phyloP scores from a whole-genome alignment of 208 protist genomes.

The Crithidia sp. region DNA sequence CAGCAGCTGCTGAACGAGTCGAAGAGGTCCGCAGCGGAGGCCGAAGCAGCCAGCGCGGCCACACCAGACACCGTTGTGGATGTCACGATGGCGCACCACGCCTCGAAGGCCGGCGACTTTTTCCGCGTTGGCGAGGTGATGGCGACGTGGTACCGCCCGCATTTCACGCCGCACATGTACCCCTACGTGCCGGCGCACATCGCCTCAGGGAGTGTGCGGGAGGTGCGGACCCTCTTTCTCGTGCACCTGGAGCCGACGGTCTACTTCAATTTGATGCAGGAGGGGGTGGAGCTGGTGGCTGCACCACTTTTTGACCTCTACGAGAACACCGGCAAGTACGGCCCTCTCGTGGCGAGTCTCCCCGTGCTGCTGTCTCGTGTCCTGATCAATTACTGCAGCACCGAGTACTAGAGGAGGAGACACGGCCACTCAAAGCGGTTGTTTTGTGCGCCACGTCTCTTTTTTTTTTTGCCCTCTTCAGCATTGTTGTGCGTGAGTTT shows the following conservation, averaged over 20 bases:
- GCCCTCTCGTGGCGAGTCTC: slow-evolving; percentile 79
- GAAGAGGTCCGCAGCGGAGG: slow-evolving; percentile 28
- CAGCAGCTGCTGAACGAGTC: slow-evolving; percentile 70
- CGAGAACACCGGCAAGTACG: slow-evolving; percentile 89
- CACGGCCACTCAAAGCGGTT: too few species aligned
- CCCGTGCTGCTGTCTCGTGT: slow-evolving; percentile 82
- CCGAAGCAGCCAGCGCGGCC: slow-evolving; percentile 13
- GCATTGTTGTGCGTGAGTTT: neutral
- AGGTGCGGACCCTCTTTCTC: slow-evolving; percentile 86
- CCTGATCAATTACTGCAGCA: slow-evolving; percentile 84
- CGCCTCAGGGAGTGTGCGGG: slow-evolving; percentile 72
- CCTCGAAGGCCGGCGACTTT: slow-evolving; percentile 43
- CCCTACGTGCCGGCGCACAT: slow-evolving; percentile 93
- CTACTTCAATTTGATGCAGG: slow-evolving; percentile 70
- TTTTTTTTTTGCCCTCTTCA: neutral
- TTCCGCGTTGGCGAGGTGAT: slow-evolving; percentile 85
- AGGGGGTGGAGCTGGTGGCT: slow-evolving; percentile 81
- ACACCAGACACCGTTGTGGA: slow-evolving; percentile 51
- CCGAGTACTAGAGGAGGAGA: slow-evolving; percentile 41
- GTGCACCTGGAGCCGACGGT: slow-evolving; percentile 76
- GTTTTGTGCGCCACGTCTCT: neutral
- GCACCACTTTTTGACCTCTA: slow-evolving; percentile 93
- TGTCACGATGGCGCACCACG: slow-evolving; percentile 34
- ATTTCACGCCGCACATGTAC: slow-evolving; percentile 91
- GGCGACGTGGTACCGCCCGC: slow-evolving; percentile 80